A percentile compares a stretch with the other conserved stretches of the same genome.
Conservation (phyloP, 495 filamentous ascomycete genomes). For the Cetradonia linearis region DNA sequence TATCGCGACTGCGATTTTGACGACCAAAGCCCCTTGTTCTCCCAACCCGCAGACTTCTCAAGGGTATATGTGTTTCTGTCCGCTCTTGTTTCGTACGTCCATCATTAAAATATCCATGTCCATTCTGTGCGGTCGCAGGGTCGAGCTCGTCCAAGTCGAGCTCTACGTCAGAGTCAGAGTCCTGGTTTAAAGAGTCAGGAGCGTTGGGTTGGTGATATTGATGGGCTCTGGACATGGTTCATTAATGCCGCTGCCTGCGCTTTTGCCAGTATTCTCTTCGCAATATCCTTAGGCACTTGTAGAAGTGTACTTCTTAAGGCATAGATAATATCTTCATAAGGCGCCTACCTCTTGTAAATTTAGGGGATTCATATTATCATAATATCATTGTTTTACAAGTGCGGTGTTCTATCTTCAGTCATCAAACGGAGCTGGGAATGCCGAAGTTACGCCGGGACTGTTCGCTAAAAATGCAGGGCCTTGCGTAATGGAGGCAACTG, state of each 20-base stretch:
- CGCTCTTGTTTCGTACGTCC: slow-evolving; percentile 35
- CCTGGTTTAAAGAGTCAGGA: slow-evolving; percentile 42
- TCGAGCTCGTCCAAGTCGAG: slow-evolving; percentile 67
- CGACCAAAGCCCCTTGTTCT: slow-evolving; percentile 51
- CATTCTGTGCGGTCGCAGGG: slow-evolving; percentile 38
- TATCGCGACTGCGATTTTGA: slow-evolving; percentile 33
- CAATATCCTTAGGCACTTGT: too few relatives aligned
- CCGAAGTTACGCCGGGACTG: background rate
- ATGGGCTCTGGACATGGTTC: slow-evolving; percentile 25
- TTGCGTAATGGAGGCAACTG: background rate
- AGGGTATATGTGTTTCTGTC: slow-evolving; percentile 49
- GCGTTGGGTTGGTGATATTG: slow-evolving; percentile 38
- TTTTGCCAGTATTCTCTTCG: background rate
- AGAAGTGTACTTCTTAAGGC: background rate
- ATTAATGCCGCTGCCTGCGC: slow-evolving; percentile 11
- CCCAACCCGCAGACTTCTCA: slow-evolving; percentile 61
- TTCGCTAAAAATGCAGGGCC: too few relatives aligned
- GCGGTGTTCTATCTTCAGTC: background rate
- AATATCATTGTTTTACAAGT: background rate
- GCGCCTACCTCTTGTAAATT: background rate
- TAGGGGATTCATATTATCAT: background rate
- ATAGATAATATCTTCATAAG: background rate
- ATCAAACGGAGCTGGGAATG: background rate
- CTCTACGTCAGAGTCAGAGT: slow-evolving; percentile 52
- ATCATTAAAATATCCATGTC: slow-evolving; percentile 27